Base-by-base conservation (phyloP, 495 filamentous ascomycete species). In the Talaromyces wortmannii region DNA sequence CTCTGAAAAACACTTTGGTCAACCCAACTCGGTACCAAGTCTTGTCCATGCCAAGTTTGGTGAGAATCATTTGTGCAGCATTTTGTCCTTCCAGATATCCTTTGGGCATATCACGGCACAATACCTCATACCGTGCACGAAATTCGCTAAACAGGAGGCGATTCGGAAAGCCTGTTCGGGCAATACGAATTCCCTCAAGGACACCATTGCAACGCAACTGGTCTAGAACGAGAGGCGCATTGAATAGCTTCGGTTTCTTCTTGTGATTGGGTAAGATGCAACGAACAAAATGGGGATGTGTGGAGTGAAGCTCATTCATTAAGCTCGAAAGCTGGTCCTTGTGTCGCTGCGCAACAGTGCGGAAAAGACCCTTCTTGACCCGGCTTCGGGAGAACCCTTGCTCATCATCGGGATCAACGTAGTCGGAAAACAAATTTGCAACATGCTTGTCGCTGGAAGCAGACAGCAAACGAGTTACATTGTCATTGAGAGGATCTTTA, bases 241-340 rank as follows among this genome's bases (percentile, higher is more conserved):
- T 87, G 62, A 97, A 84, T 67, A 90, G 87, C 71, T 97, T 97
- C 2, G 95, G 90, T n/a, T 86, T 80, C 68, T 99, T 99, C 72
- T 92, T 95, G 76, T 99, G 94, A 63, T 99, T 99, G 12, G 95
- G 95, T 48, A 99, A 83, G 57, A 99, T 99, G 63, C 95, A 99
- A 23, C 95, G 86, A 3, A 97, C 95, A 64, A 99, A 99, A 70
- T 99, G 95, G 44, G 95, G 95, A 67, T 99, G 95, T 4, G 95
- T 99, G 0, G 87, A 91, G 63, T 97, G 85, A 13, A 99, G 82
- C 63, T 97, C 91, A n/a, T 78, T 79, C 95, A 99, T 99, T 52
- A 99, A 75, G 55, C 86, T 96, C 1, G 90, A 89, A 8, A 99
- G 77, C 60, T 97, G 94, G 61, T 99, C 95, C 65, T 99, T 99